phyloP scores from a whole-genome alignment of 768 basidiomycete genomes.

The Suillus occidentalis region DNA sequence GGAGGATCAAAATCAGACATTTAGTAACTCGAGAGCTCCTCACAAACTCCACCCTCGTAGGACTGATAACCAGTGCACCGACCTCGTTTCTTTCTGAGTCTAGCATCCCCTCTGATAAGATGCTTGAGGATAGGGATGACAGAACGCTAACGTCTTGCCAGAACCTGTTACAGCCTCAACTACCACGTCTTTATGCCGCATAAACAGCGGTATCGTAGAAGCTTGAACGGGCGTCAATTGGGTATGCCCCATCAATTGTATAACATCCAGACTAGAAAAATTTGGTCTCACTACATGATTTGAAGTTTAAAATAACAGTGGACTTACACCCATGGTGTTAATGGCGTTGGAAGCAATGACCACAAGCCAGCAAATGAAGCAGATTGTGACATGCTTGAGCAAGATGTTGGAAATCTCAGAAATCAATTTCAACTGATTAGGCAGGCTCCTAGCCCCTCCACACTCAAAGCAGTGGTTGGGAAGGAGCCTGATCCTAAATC shows the following conservation, averaged over 20 bases:
- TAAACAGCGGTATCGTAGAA: slow-evolving; percentile 92
- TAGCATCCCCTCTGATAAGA: slow-evolving; percentile 68
- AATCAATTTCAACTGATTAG: no score
- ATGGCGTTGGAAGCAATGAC: slow-evolving; percentile 66
- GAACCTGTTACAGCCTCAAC: slow-evolving; percentile 99
- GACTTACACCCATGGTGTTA: slow-evolving; percentile 90
- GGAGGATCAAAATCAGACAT: slow-evolving; percentile 7
- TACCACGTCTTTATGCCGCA: slow-evolving; percentile 97
- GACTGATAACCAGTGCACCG: slow-evolving; percentile 91
- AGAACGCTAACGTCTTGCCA: slow-evolving; percentile 95
- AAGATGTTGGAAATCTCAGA: no score
- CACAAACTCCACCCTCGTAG: slow-evolving; percentile 72
- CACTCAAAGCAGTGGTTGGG: no score
- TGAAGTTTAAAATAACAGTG: neutral
- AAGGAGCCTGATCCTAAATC: no score
- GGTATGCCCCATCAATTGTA: slow-evolving; percentile 78
- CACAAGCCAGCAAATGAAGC: slow-evolving; percentile 80
- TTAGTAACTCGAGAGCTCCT: neutral
- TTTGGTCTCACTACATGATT: slow-evolving; percentile 1
- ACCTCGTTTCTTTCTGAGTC: slow-evolving; percentile 77
- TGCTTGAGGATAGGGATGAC: slow-evolving; percentile 90
- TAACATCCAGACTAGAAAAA: slow-evolving; percentile 63
- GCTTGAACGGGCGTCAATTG: slow-evolving; percentile 99
- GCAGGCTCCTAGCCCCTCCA: no score
- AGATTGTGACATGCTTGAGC: slow-evolving; percentile 51